Evolutionary conservation across 495 filamentous ascomycete genomes (phyloP), one percentile per base, ranked within the genome.

Genomic region (Penicillium herquei): DNA sequence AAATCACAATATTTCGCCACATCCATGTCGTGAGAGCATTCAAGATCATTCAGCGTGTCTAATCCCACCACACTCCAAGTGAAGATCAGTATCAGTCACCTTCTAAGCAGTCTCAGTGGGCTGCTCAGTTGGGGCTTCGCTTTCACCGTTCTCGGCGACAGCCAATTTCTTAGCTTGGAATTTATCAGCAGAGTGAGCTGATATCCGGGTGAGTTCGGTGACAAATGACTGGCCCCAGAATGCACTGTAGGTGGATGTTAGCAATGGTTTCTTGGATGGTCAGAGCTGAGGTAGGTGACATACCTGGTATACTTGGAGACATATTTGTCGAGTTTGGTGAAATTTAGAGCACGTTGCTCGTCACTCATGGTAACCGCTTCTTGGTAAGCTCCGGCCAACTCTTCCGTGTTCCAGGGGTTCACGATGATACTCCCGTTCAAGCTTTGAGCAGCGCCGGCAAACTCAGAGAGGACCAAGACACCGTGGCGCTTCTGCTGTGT

Each of bases 201-300:
- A 87, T 54, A 90, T 87, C 51, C 86, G 81, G 9, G 76, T 89
- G 58, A 98, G 76, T 70, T 97, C 93, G 18, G 78, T 82, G 42
- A 97, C 91, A 59, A 98, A 97, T 50, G 86, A 90, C 66, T 93
- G 82, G n/a, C 93, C 94, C 93, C 93, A 98, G 85, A 95, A 97
- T 10, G 92, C 89, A 72, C 90, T 95, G 12, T 9, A 35, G 18
- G 7, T 6, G 30, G 26, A 3, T 3, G 21, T 53, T 58, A 70
- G 63, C 7, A 6, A 7, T 37, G 34, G 34, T 37, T 37, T 18
- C 7, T 17, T 16, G 16, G 33, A 21, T 8, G 9, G 17, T 34
- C 11, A 32, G 5, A 9, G n/a, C n/a, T 21, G 7, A 0, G 16
- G 6, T 6, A 1, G 7, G 9, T 39, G n/a, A 45, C 74, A 37